Conservation (phyloP, 495 filamentous ascomycete genomes). For the Aspergillus haitiensis region DNA sequence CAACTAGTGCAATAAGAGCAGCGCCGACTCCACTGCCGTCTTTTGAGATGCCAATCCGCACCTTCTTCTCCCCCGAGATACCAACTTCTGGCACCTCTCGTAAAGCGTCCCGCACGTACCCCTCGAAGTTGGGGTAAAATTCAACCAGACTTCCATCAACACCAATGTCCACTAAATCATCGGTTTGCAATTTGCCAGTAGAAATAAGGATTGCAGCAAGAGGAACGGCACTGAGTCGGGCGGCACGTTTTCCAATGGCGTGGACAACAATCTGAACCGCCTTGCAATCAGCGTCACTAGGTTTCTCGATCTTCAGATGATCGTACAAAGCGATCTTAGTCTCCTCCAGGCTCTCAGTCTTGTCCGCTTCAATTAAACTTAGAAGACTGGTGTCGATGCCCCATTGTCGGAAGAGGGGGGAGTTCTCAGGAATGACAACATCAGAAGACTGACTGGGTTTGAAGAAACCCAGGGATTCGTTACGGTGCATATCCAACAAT, state of each 20-base stretch:
- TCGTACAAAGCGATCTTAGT: slow-evolving; percentile 76
- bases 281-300: slow-evolving; percentile 74
- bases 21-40: slow-evolving; percentile 92
- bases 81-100: slow-evolving; percentile 71
- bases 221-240: slow-evolving; percentile 83
- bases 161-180: slow-evolving; percentile 79
- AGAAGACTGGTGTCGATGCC: slow-evolving; percentile 86
- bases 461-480: slow-evolving; percentile 64
- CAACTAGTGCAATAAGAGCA: slow-evolving; percentile 83
- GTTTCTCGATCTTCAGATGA: slow-evolving; percentile 67
- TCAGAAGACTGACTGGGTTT: slow-evolving; percentile 67
- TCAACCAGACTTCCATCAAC: slow-evolving; percentile 90
- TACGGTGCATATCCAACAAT: slow-evolving; percentile 64
- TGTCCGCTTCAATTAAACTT: slow-evolving; percentile 76
- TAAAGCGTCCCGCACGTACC: slow-evolving; percentile 73
- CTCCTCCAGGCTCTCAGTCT: slow-evolving; percentile 57
- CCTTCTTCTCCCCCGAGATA: slow-evolving; percentile 66
- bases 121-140: slow-evolving; percentile 86
- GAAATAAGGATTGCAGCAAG: slow-evolving; percentile 78
- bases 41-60: slow-evolving; percentile 90
- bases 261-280: slow-evolving; percentile 77
- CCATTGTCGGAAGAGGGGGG: slow-evolving; percentile 76
- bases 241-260: slow-evolving; percentile 84
- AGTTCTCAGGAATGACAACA: slow-evolving; percentile 62
- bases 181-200: slow-evolving; percentile 62